These are phyloP conservation scores for Nemania sp. DNA, from an alignment of 2,329 filamentous ascomycete species.

Conservation along the genomic window DNA sequence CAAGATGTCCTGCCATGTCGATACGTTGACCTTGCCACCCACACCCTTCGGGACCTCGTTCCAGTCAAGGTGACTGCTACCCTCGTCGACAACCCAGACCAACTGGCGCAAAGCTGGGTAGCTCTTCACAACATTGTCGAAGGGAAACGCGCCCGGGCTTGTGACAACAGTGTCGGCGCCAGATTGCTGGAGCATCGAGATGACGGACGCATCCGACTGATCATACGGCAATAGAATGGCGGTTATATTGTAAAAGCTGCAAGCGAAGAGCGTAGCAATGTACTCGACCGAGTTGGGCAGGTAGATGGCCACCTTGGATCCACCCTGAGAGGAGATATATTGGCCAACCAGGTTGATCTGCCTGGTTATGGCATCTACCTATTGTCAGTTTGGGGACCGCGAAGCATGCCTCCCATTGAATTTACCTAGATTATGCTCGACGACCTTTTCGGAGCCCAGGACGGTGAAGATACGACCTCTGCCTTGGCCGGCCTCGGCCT, in stretches of 20 bases:
- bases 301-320: constrained; percentile 82
- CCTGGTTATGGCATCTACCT: constrained; percentile 70
- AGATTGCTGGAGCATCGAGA: constrained; percentile 72
- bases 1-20: constrained; percentile 92
- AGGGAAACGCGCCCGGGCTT: constrained; percentile 82
- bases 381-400: constrained; percentile 24
- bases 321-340: constrained; percentile 71
- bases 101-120: constrained; percentile 76
- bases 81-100: constrained; percentile 91
- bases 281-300: constrained; percentile 93
- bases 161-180: constrained; percentile 83
- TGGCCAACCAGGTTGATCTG: constrained; percentile 88
- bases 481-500: constrained; percentile 65
- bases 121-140: constrained; percentile 70
- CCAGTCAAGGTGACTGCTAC: constrained; percentile 94
- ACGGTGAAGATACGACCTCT: constrained; percentile 79
- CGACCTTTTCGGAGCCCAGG: constrained; percentile 72
- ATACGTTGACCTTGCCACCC: constrained; percentile 74
- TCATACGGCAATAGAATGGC: constrained; percentile 86
- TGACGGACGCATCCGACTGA: constrained; percentile 68
- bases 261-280: constrained; percentile 80
- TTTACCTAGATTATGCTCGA: constrained; percentile 71
- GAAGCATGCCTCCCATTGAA: constrained; percentile 5
- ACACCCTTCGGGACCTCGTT: constrained; percentile 81
- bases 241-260: constrained; percentile 85